A percentile compares a stretch with the other conserved stretches of the same genome.
Conservation (phyloP, 345 rosid species). For the Hevea brasiliensis region DNA sequence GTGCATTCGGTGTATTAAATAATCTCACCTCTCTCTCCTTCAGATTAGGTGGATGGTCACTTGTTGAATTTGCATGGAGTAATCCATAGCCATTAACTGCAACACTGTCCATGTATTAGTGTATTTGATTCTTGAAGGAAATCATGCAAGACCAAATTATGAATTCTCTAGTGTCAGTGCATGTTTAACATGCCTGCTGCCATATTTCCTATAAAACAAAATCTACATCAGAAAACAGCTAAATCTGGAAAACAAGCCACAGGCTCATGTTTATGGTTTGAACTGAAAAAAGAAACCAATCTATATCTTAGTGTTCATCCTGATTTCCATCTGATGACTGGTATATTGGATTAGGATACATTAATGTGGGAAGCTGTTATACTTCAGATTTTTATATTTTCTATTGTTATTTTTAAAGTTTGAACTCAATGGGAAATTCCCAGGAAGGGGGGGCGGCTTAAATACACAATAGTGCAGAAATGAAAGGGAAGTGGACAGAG, state of each 20-base stretch:
- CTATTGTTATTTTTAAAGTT: neutral
- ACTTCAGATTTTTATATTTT: neutral
- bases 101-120: neutral
- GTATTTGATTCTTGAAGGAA: neutral
- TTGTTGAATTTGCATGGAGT: neutral
- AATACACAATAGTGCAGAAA: no score
- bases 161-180: neutral
- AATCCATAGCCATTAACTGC: neutral
- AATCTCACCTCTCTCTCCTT: neutral
- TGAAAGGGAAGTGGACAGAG: no score
- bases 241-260: neutral
- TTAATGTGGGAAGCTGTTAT: neutral
- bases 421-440: neutral
- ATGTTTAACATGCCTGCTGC: neutral
- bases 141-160: neutral
- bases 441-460: no score
- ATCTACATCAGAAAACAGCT: neutral
- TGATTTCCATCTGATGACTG: no score
- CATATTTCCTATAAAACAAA: neutral
- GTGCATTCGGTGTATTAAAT: no score
- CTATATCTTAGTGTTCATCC: no score
- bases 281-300: neutral
- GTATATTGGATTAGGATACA: neutral
- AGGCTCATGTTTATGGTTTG: neutral
- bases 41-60: neutral